A percentile compares a stretch with the other conserved stretches of the same genome.
These are phyloP conservation scores for Talaromyces trachyspermus DNA, from an alignment of 495 filamentous ascomycete species.

Conservation along the genomic window DNA sequence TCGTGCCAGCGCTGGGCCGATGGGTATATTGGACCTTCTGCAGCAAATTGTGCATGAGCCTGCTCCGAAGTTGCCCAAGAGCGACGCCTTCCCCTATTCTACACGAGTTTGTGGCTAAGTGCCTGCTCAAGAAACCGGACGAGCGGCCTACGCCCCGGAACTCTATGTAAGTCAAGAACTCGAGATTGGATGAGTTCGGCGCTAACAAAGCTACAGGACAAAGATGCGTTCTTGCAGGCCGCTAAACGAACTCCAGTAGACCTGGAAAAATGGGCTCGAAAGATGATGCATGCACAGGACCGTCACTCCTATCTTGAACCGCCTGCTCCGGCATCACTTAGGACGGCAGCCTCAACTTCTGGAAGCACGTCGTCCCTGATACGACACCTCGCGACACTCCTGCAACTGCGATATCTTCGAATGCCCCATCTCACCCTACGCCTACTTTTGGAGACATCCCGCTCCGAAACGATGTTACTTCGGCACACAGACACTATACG, in stretches of 20 bases:
- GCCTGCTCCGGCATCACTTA: conserved; percentile 40
- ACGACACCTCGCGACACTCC: conserved; percentile 31
- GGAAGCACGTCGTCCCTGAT: conserved; percentile 15
- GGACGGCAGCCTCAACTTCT: conserved; percentile 9
- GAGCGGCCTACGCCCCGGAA: conserved; percentile 82
- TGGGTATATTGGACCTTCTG: conserved; percentile 90
- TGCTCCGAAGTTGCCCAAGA: conserved; percentile 86
- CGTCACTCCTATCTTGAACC: conserved; percentile 84
- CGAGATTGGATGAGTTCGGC: no score
- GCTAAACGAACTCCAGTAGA: conserved; percentile 92
- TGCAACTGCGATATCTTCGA: conserved; percentile 42
- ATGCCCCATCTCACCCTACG: conserved; percentile 32
- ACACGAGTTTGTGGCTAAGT: conserved; percentile 95
- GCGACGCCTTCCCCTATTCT: conserved; percentile 92
- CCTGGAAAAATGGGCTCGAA: conserved; percentile 79
- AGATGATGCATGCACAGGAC: conserved; percentile 84
- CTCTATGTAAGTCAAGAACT: conserved; percentile 44
- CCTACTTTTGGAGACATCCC: conserved; percentile 63
- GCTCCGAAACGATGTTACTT: conserved; percentile 34
- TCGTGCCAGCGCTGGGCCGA: conserved; percentile 63
- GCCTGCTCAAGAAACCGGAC: conserved; percentile 79
- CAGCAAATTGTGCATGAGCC: conserved; percentile 98
- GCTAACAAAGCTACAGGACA: conserved; percentile 51
- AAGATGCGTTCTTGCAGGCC: conserved; percentile 86
- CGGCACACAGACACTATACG: conserved; percentile 19